These are phyloP conservation scores for Phialocephala sp. DNA, from an alignment of 2,329 filamentous ascomycete species.

Conservation along the genomic window DNA sequence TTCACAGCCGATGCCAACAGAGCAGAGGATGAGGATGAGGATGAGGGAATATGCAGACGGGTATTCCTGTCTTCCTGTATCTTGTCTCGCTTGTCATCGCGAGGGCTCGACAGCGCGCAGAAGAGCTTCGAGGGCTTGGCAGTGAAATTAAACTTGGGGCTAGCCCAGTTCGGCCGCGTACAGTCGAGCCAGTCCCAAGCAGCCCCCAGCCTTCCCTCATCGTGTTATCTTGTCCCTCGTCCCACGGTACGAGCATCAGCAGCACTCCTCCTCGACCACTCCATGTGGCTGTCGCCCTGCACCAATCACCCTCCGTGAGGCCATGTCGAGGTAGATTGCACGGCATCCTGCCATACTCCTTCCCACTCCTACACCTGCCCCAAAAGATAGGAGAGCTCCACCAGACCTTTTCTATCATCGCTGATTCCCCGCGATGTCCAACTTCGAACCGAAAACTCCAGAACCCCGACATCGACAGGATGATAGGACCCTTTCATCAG, in stretches of 20 bases:
- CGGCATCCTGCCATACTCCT: slow-evolving; percentile 15
- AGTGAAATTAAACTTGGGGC: not conserved
- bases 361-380: slow-evolving; percentile 19
- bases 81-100: not conserved
- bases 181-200: not conserved
- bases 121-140: too few relatives aligned
- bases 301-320: slow-evolving; percentile 22
- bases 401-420: slow-evolving; percentile 13
- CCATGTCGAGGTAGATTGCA: slow-evolving; percentile 27
- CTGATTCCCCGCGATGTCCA: slow-evolving; percentile 35
- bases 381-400: slow-evolving; percentile 19
- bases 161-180: not conserved
- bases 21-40: not conserved
- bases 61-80: not conserved
- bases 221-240: slow-evolving; percentile 11
- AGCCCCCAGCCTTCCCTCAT: not conserved
- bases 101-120: not conserved
- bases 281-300: slow-evolving; percentile 25
- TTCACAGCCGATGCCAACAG: too few relatives aligned
- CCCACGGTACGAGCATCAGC: too few relatives aligned
- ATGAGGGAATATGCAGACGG: slow-evolving; percentile 11
- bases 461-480: slow-evolving; percentile 25
- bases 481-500: slow-evolving; percentile 19
- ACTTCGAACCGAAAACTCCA: slow-evolving; percentile 29
- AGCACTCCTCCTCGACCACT: slow-evolving; percentile 8